Base-by-base conservation (phyloP, 2,329 filamentous ascomycete genomes). In the Aureobasidium mangrovei region DNA sequence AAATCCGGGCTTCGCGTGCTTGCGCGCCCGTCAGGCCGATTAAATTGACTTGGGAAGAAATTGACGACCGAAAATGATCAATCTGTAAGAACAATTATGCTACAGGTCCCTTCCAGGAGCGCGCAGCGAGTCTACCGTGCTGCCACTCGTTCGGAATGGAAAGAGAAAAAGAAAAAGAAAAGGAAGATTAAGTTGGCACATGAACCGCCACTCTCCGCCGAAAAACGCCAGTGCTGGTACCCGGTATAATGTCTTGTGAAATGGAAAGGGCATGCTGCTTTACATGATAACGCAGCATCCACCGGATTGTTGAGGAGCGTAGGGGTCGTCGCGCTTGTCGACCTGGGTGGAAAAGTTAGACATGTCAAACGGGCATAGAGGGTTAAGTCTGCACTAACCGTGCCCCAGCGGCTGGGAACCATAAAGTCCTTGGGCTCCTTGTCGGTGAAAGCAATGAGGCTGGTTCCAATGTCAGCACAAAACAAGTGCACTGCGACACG, bases 201-300 rank as follows among this genome's bases (percentile, higher is more conserved):
- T 29, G 32, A 53, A 35, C 32, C 40, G 40, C 40, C 49, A 53
- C 31, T 44, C 40, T 44, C 44, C 55, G 31, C 54, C 51, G 28
- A 46, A 53, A 42, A 58, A 58, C 57, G 54, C 55, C 51, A 41
- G 44, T 56, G 48, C 57, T 55, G 53, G 26, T 33, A 55, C 40
- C 38, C 43, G 29, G 43, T 26, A 54, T 38, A 28, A 54, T 48
- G 53, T 53, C 49, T 53, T 43, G 44, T 43, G 24, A 42, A 39
- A 47, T 40, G 49, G 32, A 45, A 40, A 43, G 26, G 31, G 18
- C 2, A 10, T 7, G 28, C 28, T 42, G 47, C 47, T 49, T 75
- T 79, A 97, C 91, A 97, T 97, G 74, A 98, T 84, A 66, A 86
- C 80, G 77, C 93, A 98, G 82, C 93, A 98, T 65, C 90, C 87